Base-by-base conservation (phyloP, 148 eudicot genomes). In the Fagopyrum homotropicum region DNA sequence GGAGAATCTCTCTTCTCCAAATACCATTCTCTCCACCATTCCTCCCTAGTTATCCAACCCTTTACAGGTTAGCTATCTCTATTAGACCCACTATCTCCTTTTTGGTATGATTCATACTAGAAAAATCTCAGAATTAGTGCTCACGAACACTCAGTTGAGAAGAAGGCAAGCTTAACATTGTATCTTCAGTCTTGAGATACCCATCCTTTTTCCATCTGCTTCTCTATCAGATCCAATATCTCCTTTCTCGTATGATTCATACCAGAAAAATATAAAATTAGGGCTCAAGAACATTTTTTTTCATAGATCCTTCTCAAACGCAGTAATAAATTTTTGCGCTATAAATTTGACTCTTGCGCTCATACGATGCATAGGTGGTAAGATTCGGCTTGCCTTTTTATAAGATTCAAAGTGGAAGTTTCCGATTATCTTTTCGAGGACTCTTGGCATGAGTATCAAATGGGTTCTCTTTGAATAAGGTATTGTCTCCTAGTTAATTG, bases 21-120 rank as follows among this genome's bases (percentile, higher is more conserved):
- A 74, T 94, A 91, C 79, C 97, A 94, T 72, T 85, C 86, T 9
- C 75, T 87, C 2, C 91, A 94, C 81, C 98, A 94, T 76, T 83
- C 88, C 35, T 91, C 97, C 22, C 73, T 83, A 3, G 87, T 94
- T 8, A 93, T 80, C 8, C 90, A 87, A 47, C 88, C 97, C 5
- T 82, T 48, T 46, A 91, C 98, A 46, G 97, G 98, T 91, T 80
- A 78, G 45, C 9, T 10, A 52, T 10, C 44, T 1, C 2, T 45
- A 40, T 11, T n/a, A n/a, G n/a, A n/a, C n/a, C n/a, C n/a, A n/a
- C n/a, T n/a, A n/a, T n/a, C n/a, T n/a, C n/a, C n/a, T n/a, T n/a
- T n/a, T n/a, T n/a, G n/a, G n/a, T n/a, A n/a, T n/a, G n/a, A n/a
- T n/a, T n/a, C n/a, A n/a, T n/a, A n/a, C n/a, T n/a, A n/a, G n/a